Evolutionary conservation across 2,329 filamentous ascomycete species (phyloP), one percentile per base, ranked within the genome.

Genomic region (Calonectria montana): DNA sequence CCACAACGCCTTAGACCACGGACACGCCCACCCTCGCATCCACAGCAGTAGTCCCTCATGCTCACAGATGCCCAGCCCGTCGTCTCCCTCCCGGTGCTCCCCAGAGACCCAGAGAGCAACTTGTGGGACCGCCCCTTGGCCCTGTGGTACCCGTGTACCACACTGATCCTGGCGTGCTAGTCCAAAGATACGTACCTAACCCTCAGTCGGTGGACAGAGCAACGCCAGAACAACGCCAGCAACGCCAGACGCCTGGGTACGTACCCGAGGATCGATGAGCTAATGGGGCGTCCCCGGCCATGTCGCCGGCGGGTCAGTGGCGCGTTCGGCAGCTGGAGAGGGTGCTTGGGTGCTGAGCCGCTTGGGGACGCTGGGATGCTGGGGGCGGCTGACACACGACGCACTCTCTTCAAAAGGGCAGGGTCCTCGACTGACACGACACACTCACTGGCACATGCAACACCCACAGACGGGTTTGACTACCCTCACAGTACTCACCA

Each of bases 261-360:
- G 76, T 78, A 76, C 57, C 67, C 23, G 55, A 61, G 70, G 70
- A 73, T 63, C 69, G 69, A 77, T 74, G 74, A 78, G 75, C 73
- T 73, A 76, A 78, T 77, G 76, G 76, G 72, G 76, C 73, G 68
- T 48, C 72, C 70, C 76, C 70, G 70, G 73, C 65, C 70, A 50
- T 69, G 53, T 65, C 41, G 57, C 43, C 65, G 67, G 70, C 65
- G 71, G 76, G 67, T 73, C 75, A 74, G 72, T 79, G 74, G 77
- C 77, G 75, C 71, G 74, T 78, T 78, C 76, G 73, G 77, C 77
- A 79, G 66, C 76, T 76, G 74, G 63, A 63, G 69, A 66, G 53
- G 31, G 18, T 61, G 27, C 64, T 57, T 47, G 61, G 61, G 67
- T 61, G 57, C 76, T 76, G 71, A 78, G 75, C 73, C 76, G 72